A percentile compares a stretch with the other conserved stretches of the same genome.
phyloP scores from a whole-genome alignment of 2,329 filamentous ascomycete genomes.

The Trichoderma breve region DNA sequence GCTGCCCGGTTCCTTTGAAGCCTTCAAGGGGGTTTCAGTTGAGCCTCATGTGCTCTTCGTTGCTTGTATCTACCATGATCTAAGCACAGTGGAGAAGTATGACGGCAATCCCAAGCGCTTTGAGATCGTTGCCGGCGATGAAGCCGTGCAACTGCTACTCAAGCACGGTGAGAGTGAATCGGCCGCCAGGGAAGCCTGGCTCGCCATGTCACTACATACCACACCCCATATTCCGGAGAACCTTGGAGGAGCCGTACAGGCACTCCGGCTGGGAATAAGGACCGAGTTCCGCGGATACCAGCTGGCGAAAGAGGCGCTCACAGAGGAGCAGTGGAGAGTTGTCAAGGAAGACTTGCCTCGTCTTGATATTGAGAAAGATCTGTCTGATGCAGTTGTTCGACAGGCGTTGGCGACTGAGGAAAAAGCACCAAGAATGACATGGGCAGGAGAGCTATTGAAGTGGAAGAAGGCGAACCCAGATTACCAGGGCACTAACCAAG shows the following conservation, averaged over 20 bases:
- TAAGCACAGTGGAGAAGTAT: slow-evolving; percentile 8
- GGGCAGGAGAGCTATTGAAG: slow-evolving; percentile 5
- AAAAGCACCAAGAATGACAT: slow-evolving; percentile 5
- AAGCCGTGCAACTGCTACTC: slow-evolving; percentile 3
- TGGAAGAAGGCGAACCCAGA: slow-evolving; percentile 14
- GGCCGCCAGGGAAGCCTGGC: slow-evolving; percentile 8
- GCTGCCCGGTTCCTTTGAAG: not conserved
- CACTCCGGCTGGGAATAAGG: slow-evolving; percentile 9
- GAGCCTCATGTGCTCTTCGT: slow-evolving; percentile 18
- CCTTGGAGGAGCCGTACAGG: slow-evolving; percentile 7
- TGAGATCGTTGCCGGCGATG: slow-evolving; percentile 4
- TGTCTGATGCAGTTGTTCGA: slow-evolving; percentile 1
- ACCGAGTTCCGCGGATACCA: slow-evolving; percentile 1
- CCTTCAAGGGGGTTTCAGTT: not conserved
- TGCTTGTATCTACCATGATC: slow-evolving; percentile 16
- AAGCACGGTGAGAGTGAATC: slow-evolving; percentile 4
- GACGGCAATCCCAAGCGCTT: slow-evolving; percentile 12
- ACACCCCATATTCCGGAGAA: slow-evolving; percentile 4
- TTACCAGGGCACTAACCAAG: slow-evolving; percentile 1
- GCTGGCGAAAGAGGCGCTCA: not conserved
- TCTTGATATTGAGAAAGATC: slow-evolving; percentile 11
- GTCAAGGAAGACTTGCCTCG: slow-evolving; percentile 14
- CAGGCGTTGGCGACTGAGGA: not conserved
- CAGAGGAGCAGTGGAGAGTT: not conserved
- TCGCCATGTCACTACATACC: slow-evolving; percentile 16